Conservation (phyloP, 2,329 filamentous ascomycete species). For the Beauveria sp. region DNA sequence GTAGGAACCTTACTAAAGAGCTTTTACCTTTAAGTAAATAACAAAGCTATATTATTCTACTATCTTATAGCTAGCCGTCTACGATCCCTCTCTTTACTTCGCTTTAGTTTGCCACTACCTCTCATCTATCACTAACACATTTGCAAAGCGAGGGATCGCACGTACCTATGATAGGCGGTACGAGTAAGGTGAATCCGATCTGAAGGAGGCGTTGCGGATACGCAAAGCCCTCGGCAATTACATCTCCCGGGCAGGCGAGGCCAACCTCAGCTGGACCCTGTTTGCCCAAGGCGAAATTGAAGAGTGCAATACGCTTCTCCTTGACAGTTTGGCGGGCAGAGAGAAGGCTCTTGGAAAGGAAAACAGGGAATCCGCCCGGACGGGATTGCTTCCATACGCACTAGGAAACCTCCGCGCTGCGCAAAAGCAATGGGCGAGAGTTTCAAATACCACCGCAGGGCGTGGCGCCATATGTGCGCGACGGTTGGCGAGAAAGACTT, state of each 20-base stretch:
- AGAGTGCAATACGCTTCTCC: constrained; percentile 11
- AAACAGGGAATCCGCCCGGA: constrained; percentile 10
- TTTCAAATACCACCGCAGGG: constrained; percentile 10
- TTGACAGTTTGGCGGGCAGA: constrained; percentile 7
- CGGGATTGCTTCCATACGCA: constrained; percentile 8
- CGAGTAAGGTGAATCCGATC: constrained; percentile 9
- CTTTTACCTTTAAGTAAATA: too few relatives aligned
- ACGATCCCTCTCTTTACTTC: too few relatives aligned
- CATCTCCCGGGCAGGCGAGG: constrained; percentile 12
- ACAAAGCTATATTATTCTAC: too few relatives aligned
- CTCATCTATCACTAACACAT: neutral
- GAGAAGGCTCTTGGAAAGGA: constrained; percentile 10
- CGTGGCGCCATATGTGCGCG: constrained; percentile 11
- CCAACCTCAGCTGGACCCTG: constrained; percentile 10
- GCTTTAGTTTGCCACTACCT: too few relatives aligned
- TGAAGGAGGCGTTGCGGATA: constrained; percentile 8
- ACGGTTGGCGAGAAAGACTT: constrained; percentile 11
- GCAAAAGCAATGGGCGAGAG: constrained; percentile 9
- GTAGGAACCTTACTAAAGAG: too few relatives aligned
- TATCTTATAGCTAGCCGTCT: too few relatives aligned
- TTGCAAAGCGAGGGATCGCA: constrained; percentile 11
- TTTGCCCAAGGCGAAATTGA: constrained; percentile 11
- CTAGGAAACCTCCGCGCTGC: constrained; percentile 10
- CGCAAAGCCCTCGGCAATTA: constrained; percentile 12
- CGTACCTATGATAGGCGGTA: constrained; percentile 11